Conservation (phyloP, 1,139 yeast genomes). For the Suhomyces terraborum region DNA sequence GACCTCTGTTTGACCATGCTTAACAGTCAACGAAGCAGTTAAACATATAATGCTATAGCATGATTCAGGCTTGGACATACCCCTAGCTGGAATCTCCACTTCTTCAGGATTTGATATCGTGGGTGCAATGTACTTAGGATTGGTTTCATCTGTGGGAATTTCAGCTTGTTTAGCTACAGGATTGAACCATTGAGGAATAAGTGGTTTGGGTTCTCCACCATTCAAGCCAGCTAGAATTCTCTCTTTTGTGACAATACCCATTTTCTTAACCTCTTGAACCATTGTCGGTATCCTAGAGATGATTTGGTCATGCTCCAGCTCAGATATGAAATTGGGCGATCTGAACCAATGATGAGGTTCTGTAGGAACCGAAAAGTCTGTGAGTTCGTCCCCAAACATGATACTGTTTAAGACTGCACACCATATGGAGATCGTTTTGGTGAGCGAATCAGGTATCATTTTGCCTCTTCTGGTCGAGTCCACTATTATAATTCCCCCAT, state of each 20-base stretch:
- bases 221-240: conserved; percentile 30
- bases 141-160: background rate
- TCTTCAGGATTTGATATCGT: background rate
- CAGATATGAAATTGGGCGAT: conserved; percentile 41
- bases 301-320: conserved; percentile 60
- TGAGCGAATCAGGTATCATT: conserved; percentile 79
- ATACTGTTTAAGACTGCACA: conserved; percentile 73
- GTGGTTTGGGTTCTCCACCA: conserved; percentile 39
- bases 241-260: conserved; percentile 39
- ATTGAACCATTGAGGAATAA: conserved; percentile 71
- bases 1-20: conserved; percentile 9
- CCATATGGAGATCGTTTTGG: conserved; percentile 90
- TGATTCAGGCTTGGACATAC: background rate
- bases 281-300: conserved; percentile 49
- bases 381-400: conserved; percentile 38
- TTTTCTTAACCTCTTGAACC: conserved; percentile 43
- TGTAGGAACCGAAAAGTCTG: too few relatives aligned
- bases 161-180: conserved; percentile 25
- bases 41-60: conserved; percentile 45
- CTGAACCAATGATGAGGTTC: conserved; percentile 5
- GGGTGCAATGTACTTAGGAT: background rate
- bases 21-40: conserved; percentile 58
- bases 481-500: conserved; percentile 60
- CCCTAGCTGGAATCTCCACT: background rate
- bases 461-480: conserved; percentile 88